Evolutionary conservation across 345 rosid genomes (phyloP).

Genomic region (Camelina neglecta): DNA sequence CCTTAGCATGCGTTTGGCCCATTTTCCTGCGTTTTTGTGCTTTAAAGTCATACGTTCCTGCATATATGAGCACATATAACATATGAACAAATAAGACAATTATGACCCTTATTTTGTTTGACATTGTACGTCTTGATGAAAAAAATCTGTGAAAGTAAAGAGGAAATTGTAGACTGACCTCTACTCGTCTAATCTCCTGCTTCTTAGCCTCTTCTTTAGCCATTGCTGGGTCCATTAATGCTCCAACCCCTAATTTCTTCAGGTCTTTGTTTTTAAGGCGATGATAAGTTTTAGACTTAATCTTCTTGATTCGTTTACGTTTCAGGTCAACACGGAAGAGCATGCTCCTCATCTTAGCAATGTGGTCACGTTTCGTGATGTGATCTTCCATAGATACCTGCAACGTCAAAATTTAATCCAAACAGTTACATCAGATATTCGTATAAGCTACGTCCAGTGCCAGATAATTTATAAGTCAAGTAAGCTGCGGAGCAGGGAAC

Average conservation of each 20-base stretch:
- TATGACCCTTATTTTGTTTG: not conserved
- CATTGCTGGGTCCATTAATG: conserved; percentile 78
- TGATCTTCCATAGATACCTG: conserved; percentile 86
- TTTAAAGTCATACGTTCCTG: conserved; percentile 84
- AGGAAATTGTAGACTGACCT: conserved; percentile 55
- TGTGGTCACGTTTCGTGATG: conserved; percentile 54
- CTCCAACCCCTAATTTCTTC: conserved; percentile 51
- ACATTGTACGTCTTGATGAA: conserved; percentile 6
- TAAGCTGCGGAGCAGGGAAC: conserved; percentile 11
- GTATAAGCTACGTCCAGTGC: not conserved
- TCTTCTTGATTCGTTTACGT: conserved; percentile 83
- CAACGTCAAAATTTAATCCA: conserved; percentile 27
- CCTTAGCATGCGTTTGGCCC: conserved; percentile 72
- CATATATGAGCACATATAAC: conserved; percentile 36
- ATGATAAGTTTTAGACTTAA: conserved; percentile 85
- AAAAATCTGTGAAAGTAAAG: not conserved
- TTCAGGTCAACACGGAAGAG: conserved; percentile 87
- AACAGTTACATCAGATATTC: conserved; percentile 19
- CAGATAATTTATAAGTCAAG: not conserved
- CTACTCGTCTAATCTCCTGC: conserved; percentile 77
- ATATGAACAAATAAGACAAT: conserved; percentile 16
- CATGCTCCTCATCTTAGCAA: conserved; percentile 86
- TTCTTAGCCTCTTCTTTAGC: conserved; percentile 80
- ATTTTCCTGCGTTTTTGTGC: conserved; percentile 81
- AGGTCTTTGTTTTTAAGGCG: conserved; percentile 74